Base-by-base conservation (phyloP, 2,329 filamentous ascomycete species). In the Colletotrichum sp. region DNA sequence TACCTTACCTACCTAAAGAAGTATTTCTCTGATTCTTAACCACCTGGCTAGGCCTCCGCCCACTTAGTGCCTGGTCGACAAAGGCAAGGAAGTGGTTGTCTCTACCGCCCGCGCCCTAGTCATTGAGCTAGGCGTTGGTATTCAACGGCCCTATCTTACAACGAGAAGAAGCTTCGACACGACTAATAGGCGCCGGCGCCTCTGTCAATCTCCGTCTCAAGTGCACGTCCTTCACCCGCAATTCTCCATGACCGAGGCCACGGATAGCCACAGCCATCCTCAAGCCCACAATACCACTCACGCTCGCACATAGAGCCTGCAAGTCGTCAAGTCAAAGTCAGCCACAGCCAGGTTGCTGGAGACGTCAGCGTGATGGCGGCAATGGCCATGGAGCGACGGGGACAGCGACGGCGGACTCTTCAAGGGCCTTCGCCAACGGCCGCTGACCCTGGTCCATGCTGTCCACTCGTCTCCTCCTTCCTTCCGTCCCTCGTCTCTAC, bases 371-470 rank as follows among this genome's bases (percentile, higher is more conserved):
- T 21, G 62, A 21, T 34, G 34, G 64, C 39, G 57, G 67, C 71
- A 36, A 55, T 16, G 26, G 59, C 44, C 39, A 73, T 28, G 49
- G 32, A 59, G 69, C 39, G 36, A 63, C 36, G 63, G 52, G 32
- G 52, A 72, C 69, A 55, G 68, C 34, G 34, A 39, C 34, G 62
- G 30, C 49, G 49, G 59, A 49, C 59, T 49, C 28, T 67, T 67
- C 36, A 64, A 62, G 72, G 49, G 66, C 71, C 52, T 34, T 75
- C 24, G 62, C 55, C 63, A 72, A 67, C 63, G 55, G 55, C 55
- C 55, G 24, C 26, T 57, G n/a, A 63, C 21, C 73, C 73, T 26
- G 63, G 69, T 68, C 64, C 73, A 68, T 76, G 73, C 44, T 70
- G 49, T 36, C 66, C 30, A 34, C 66, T 70, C 55, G 72, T 71